Conservation (phyloP, 805 yeast genomes). For the Yamadazyma olivae region DNA sequence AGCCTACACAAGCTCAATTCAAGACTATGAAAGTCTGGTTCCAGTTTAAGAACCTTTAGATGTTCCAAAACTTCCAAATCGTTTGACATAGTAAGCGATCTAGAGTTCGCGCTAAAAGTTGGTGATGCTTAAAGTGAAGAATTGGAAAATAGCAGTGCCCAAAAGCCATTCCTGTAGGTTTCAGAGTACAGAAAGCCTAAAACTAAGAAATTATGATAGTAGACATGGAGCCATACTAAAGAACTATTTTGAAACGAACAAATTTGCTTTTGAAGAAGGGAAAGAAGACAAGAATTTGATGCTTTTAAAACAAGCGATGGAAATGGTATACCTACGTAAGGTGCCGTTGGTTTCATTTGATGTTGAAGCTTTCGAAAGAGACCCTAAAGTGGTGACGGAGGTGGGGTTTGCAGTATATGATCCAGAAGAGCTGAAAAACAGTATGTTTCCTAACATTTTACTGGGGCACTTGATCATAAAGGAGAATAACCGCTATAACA, state of each 20-base stretch:
- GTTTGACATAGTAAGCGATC: too few relatives aligned
- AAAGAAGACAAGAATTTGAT: constrained; percentile 8
- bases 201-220: too few relatives aligned
- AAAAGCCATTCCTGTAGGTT: too few relatives aligned
- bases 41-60: constrained; percentile 1
- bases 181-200: too few relatives aligned
- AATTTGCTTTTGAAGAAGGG: constrained; percentile 17
- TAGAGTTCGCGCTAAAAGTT: too few relatives aligned
- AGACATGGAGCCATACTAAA: constrained; percentile 10
- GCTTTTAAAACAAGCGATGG: constrained; percentile 15
- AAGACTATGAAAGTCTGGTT: not conserved
- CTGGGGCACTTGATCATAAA: constrained; percentile 43
- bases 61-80: too few relatives aligned
- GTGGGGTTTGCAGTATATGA: constrained; percentile 58
- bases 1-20: not conserved
- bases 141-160: too few relatives aligned
- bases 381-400: constrained; percentile 47
- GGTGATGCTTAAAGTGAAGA: too few relatives aligned
- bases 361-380: constrained; percentile 54
- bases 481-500: constrained; percentile 38
- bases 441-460: constrained; percentile 39
- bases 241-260: constrained; percentile 17
- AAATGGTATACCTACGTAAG: constrained; percentile 18
- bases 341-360: constrained; percentile 48
- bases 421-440: constrained; percentile 40